Base-by-base conservation (phyloP, 345 rosid species). In the Garcia nutans region DNA sequence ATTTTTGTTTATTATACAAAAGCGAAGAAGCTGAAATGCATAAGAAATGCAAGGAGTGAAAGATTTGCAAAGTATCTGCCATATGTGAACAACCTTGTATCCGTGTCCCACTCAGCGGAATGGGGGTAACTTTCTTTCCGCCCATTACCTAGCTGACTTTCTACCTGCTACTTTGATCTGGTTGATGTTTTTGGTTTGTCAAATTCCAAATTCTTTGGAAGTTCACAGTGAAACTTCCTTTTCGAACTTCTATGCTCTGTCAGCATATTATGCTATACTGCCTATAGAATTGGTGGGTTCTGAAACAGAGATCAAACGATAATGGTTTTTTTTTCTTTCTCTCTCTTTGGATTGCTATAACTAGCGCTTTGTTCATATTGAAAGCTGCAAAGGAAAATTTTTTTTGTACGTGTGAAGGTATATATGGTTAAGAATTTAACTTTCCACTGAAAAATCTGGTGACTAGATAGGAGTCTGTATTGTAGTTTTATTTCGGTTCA, bases 21-120 rank as follows among this genome's bases (percentile, higher is more conserved):
- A 41, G 20, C 37, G 49, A 23, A 75, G 65, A 45, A 41, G 80
- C 58, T 20, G 44, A 23, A 71, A 19, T 0, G 74, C 45, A 42
- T 76, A 0, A 69, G 76, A 49, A 12, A 49, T 31, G 50, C 45
- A 65, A 57, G 66, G 54, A 19, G n/a, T 22, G 23, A 17, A 26
- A 80, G 71, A 15, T 70, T 28, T 33, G 52, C 23, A 37, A 83
- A 31, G 76, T 78, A 64, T 59, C 74, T 87, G 69, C 86, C 87
- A 1, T 84, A 87, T 49, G 74, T 85, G 63, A 87, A 83, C 78
- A 77, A 66, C 74, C 82, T 87, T 42, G 87, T 74, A 3, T 9
- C 52, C 23, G 76, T 81, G 47, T 33, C 45, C 41, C 58, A 1
- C 17, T n/a, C 28, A 2, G 9, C 9, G 28, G 59, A 33, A 22